Evolutionary conservation across 78 protist genomes (phyloP).

Genomic region (Dictyostelium brefeldianum): DNA sequence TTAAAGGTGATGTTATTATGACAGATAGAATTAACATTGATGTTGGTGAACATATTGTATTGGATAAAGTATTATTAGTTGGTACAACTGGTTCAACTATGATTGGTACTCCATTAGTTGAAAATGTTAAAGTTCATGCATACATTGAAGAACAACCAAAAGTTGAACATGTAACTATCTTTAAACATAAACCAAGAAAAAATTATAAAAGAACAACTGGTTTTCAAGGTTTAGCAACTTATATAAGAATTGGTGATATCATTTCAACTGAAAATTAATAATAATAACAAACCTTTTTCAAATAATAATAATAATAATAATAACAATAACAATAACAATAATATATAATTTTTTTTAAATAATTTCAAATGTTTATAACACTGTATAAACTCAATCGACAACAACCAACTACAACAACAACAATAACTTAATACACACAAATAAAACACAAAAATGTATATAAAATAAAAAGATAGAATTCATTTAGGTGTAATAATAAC

Average conservation of each 20-base stretch:
- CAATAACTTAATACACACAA: neutral
- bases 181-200: conserved; percentile 81
- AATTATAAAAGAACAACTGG: conserved; percentile 78
- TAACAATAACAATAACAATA: neutral
- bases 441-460: neutral
- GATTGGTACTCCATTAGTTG: conserved; percentile 66
- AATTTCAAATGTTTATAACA: neutral
- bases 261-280: neutral
- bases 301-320: conserved; percentile 14
- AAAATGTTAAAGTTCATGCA: conserved; percentile 59
- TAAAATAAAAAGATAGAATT: neutral
- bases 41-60: conserved; percentile 70
- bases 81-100: conserved; percentile 53
- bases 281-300: neutral
- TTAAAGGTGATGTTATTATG: conserved; percentile 79
- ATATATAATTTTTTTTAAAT: neutral
- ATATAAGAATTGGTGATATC: conserved; percentile 73
- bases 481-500: neutral
- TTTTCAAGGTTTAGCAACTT: conserved; percentile 60
- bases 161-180: conserved; percentile 61
- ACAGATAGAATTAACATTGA: conserved; percentile 42
- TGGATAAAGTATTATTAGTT: conserved; percentile 77
- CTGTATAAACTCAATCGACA: too few species aligned
- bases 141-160: conserved; percentile 70
- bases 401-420: too few species aligned